A percentile compares a stretch with the other conserved stretches of the same genome.
Conservation (phyloP, 2,329 filamentous ascomycete genomes). For the Colletotrichum sp. region DNA sequence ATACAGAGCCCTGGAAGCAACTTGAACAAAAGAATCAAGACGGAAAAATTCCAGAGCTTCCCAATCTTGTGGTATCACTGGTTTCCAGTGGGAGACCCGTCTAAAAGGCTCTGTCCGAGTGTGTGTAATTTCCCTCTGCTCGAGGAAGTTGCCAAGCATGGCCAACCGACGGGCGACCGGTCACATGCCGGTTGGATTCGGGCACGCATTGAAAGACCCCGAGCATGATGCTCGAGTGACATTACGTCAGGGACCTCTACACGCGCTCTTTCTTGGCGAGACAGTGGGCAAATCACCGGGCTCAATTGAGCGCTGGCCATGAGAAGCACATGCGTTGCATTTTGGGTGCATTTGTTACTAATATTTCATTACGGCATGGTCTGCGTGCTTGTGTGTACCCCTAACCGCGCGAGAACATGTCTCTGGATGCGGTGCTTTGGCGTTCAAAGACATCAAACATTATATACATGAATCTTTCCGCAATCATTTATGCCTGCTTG, state of each 20-base stretch:
- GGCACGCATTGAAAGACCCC: background rate
- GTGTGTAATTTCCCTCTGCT: background rate
- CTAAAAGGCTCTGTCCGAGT: background rate
- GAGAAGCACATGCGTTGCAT: background rate
- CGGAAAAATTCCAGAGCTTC: background rate
- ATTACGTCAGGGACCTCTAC: background rate
- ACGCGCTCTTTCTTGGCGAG: background rate
- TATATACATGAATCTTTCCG: background rate
- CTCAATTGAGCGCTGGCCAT: background rate
- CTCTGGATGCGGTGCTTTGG: fast-evolving
- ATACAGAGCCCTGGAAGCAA: background rate
- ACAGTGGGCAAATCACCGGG: background rate
- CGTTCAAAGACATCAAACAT: background rate
- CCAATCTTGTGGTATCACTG: background rate
- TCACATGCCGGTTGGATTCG: background rate
- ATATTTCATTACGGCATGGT: background rate
- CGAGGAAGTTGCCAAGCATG: background rate
- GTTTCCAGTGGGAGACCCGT: fast-evolving
- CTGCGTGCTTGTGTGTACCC: background rate
- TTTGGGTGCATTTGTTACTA: background rate
- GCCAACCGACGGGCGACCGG: too few species aligned
- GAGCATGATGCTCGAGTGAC: background rate
- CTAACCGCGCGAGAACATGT: background rate
- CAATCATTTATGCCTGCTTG: background rate
- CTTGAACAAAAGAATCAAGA: background rate